phyloP scores from a whole-genome alignment of 345 rosid genomes.

The Syzygium aromaticum region DNA sequence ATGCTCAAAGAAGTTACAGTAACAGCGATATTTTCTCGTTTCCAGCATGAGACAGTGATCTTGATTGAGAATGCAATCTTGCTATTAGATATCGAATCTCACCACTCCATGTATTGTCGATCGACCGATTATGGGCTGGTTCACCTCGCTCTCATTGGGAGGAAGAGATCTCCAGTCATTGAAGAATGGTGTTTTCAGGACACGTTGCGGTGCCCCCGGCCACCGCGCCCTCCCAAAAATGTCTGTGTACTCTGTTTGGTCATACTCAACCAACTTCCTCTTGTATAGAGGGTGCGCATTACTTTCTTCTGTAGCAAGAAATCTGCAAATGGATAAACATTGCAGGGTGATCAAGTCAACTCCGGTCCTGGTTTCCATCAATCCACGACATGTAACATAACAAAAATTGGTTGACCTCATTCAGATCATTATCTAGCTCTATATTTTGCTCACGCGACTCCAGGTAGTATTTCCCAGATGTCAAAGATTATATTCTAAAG shows the following conservation, averaged over 20 bases:
- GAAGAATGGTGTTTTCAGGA: constrained; percentile 58
- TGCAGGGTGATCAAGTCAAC: background rate
- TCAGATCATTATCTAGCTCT: background rate
- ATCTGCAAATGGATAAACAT: constrained; percentile 25
- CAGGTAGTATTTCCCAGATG: background rate
- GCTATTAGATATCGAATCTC: constrained; percentile 6
- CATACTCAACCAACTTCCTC: constrained; percentile 54
- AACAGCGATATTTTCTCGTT: background rate
- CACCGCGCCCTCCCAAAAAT: constrained; percentile 81
- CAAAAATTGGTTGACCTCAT: background rate
- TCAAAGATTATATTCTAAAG: background rate
- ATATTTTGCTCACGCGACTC: background rate
- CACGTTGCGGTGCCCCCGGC: constrained; percentile 81
- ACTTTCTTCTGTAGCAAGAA: constrained; percentile 80
- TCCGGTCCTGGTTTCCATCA: background rate
- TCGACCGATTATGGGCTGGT: constrained; percentile 75
- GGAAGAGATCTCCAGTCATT: constrained; percentile 57
- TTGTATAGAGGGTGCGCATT: constrained; percentile 75
- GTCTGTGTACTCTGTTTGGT: constrained; percentile 62
- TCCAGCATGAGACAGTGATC: background rate
- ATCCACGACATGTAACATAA: background rate
- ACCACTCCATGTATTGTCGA: constrained; percentile 57
- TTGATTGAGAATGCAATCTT: background rate
- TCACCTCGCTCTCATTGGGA: constrained; percentile 38
- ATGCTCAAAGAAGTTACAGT: background rate